Evolutionary conservation across 2,329 filamentous ascomycete genomes (phyloP), one percentile per base, ranked within the genome.

Genomic region (Neonectria punicea): DNA sequence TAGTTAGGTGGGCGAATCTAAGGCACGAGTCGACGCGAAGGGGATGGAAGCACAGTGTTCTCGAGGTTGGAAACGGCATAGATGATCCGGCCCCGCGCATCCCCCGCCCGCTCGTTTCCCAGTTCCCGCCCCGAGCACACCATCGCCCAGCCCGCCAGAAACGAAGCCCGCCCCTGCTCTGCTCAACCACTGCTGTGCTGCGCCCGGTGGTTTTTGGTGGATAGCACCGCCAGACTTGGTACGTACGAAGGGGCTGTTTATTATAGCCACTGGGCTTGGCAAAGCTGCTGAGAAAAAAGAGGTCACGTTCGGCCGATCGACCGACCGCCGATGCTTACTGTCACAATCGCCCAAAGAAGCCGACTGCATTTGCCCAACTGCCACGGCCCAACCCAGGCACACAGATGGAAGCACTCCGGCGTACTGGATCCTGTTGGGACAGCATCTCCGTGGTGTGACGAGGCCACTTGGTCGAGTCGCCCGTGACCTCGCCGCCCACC

Each of bases 281-380:
- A 18, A 25, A 25, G 30, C 49, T 34, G n/a, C 14, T 32, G 25
- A 11, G 14, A 25, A 25, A 25, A 16, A 18, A 10, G 9, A 11
- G 14, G 55, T 58, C 55, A 54, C 34, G 61, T 58, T 61, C 58
- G 62, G 62, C 58, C 62, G 62, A 61, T 61, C 62, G 58, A 65
- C 62, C 62, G 58, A 36, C 46, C 53, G 36, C 49, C 44, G 46
- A 36, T 55, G 55, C 44, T 50, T 50, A 55, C 53, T 36, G 10
- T 22, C 41, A 20, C 49, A 11, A 10, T 47, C 53, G 25, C 53
- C 53, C 32, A 51, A 62, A 57, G 16, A 25, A 46, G 60, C 60
- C 28, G 25, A 28, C 47, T 58, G 60, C 60, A 58, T 63, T 63
- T 53, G n/a, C 16, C 18, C 46, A 44, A 56, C 54, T 32, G 44